Evolutionary conservation across 768 basidiomycete species (phyloP), one percentile per base, ranked within the genome.

Genomic region (Leccinum arenicola): DNA sequence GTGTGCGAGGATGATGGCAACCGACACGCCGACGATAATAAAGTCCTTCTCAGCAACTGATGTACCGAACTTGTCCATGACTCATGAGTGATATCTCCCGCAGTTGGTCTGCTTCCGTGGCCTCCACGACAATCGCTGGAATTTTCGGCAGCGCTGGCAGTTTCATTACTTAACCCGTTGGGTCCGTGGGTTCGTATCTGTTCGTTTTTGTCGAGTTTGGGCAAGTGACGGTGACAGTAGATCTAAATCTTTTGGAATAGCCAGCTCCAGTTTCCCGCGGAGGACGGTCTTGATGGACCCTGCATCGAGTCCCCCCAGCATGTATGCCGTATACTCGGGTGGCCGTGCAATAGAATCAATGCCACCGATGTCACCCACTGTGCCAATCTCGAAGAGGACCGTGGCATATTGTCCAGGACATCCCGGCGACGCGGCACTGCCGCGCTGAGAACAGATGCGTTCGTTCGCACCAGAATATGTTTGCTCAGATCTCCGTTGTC

Each of bases 81-180:
- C 52, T 35, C 12, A n/a, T 31, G 52, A 9, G 36, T 19, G 17
- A 38, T 23, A 54, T 36, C 54, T 27, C 38, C 25, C 35, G 45
- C 40, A 38, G 49, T 54, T 19, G 17, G 40, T 29, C 43, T 25
- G 11, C 49, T 57, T 45, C 43, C 52, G 50, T 38, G 59, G n/a
- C 19, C 38, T 52, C 31, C 21, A 52, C 55, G 17, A 56, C 43
- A 31, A 21, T 59, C 21, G 11, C 25, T 25, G 19, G 56, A 33
- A n/a, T 56, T 61, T 56, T 50, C 59, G 61, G 49, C 49, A 19
- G 17, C 14, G 56, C 19, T 55, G 38, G 35, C 21, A 4, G 59
- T 64, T 64, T 68, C 52, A 58, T 45, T 45, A 45, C 43, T 15
- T 19, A 23, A 6, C 29, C 36, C 36, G 31, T 33, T 38, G 27